Evolutionary conservation across 352 stramenopile genomes (phyloP), one percentile per base, ranked within the genome.

Genomic region (Lagenidium sp.): DNA sequence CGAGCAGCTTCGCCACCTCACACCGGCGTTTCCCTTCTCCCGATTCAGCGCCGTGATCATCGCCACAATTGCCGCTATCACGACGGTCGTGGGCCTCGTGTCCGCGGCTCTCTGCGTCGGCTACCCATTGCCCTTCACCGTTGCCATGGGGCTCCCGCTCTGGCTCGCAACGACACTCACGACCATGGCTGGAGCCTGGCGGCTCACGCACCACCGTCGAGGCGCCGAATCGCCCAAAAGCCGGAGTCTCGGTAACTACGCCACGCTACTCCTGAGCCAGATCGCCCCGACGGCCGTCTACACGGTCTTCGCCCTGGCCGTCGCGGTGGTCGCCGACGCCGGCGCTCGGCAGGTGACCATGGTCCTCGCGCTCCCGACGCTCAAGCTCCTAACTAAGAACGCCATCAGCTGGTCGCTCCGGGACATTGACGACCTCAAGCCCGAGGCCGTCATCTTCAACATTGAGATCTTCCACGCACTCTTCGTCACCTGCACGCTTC

Each of bases 211-310:
- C 8, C 28, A 32, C 28, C 15, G 28, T 15, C 8, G 28, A 8
- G 28, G 8, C 28, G 8, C 8, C 28, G 28, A 32, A 32, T 15
- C 8, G 8, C 28, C 28, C 28, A 8, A 15, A 13, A 4, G 24
- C 31, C 18, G 34, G 13, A 8, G 11, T 39, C 18, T 39, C 23
- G 30, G 28, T 31, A 21, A 1, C 22, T 26, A 21, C 37, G 18
- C 19, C 4, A 22, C 22, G 7, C 41, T 67, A 3, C 53, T 67
- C 26, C 32, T 60, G 12, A 52, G 41, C 15, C 44, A 63, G 35
- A 28, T 63, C 7, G 25, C 39, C 7, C 36, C 60, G 15, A 55
- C 47, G 11, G 53, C 63, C 26, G 47, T 54, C 0, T 68, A 68
- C 16, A 50, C 59, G 15, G 15, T 59, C 12, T 59, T 54, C 46